Evolutionary conservation across 495 filamentous ascomycete genomes (phyloP).

Genomic region (Endocarpon pusillum): DNA sequence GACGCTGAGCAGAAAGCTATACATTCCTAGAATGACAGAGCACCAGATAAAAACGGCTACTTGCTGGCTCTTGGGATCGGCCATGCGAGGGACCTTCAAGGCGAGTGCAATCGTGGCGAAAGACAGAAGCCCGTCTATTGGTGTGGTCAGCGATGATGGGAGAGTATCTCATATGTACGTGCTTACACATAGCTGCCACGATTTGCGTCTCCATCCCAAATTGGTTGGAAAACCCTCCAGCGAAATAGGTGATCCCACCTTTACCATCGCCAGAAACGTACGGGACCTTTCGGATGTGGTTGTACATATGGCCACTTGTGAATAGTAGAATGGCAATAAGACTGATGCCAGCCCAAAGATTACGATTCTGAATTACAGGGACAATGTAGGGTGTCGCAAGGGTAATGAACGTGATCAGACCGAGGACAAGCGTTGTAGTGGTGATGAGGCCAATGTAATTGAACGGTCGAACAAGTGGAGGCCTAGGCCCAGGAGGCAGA

Average conservation of each 20-base stretch:
- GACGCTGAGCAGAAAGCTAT: slow-evolving; percentile 84
- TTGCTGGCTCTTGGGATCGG: slow-evolving; percentile 61
- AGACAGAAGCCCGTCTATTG: slow-evolving; percentile 80
- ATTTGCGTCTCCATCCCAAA: slow-evolving; percentile 95
- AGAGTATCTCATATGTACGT: slow-evolving; percentile 5
- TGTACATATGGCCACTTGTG: slow-evolving; percentile 97
- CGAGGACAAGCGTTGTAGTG: slow-evolving; percentile 46
- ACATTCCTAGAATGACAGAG: slow-evolving; percentile 58
- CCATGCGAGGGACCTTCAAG: slow-evolving; percentile 77
- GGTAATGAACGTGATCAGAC: slow-evolving; percentile 45
- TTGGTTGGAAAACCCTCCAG: slow-evolving; percentile 85
- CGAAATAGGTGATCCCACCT: slow-evolving; percentile 83
- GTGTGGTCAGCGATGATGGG: slow-evolving; percentile 11
- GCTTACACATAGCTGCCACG: slow-evolving; percentile 83
- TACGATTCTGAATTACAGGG: slow-evolving; percentile 79
- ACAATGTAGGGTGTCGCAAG: slow-evolving; percentile 69
- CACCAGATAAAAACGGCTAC: slow-evolving; percentile 72
- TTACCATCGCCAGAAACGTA: slow-evolving; percentile 77
- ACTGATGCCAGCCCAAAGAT: slow-evolving; percentile 82
- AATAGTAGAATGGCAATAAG: slow-evolving; percentile 85
- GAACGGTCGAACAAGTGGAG: slow-evolving; percentile 60
- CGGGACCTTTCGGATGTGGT: slow-evolving; percentile 93
- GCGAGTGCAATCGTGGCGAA: slow-evolving; percentile 82
- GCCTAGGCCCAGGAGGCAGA: slow-evolving; percentile 57
- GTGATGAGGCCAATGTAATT: slow-evolving; percentile 68